Evolutionary conservation across 805 yeast genomes (phyloP), one percentile per base, ranked within the genome.

Genomic region (Kodamaea sagamina): DNA sequence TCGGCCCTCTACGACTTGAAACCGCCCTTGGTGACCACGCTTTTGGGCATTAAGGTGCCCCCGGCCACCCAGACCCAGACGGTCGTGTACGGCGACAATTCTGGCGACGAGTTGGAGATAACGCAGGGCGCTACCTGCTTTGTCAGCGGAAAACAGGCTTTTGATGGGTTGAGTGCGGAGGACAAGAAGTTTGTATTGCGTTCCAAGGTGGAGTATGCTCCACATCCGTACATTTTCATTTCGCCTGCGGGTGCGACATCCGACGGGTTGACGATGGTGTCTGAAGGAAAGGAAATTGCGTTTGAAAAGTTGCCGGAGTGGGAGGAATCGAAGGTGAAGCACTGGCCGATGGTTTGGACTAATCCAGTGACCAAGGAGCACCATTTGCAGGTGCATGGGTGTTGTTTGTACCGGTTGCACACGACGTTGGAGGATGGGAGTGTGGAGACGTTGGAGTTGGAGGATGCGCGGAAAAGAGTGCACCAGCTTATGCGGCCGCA

Each of bases 41-140:
- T 89, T 48, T 72, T 89, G 41, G 96, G 96, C 3, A 80, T 89
- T 48, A 77, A 82, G 56, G 92, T 86, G 11, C 96, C 96, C 5
- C 79, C 84, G 15, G 68, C 77, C 13, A 66, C 74, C n/a, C 81
- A 78, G 51, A 80, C 74, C 47, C 85, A 81, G 57, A 78, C 63
- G 19, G 79, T 89, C 52, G 73, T 74, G 40, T 88, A 88, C 55
- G 64, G 67, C 29, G 72, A 67, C 36, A 68, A 62, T 22, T 71
- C 79, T 21, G 79, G 79, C 15, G 90, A 85, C 44, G 76, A 71
- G 41, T 67, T 84, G 53, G 82, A 78, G 47, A 69, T 86, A 37
- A 79, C 86, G 4, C 90, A 84, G 59, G 96, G 95, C 42, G 92
- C 96, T 18, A 89, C 96, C 6, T 89, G 93, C 16, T 89, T 89